phyloP scores from a whole-genome alignment of 2,329 filamentous ascomycete species.

The Achaetomium macrosporum region DNA sequence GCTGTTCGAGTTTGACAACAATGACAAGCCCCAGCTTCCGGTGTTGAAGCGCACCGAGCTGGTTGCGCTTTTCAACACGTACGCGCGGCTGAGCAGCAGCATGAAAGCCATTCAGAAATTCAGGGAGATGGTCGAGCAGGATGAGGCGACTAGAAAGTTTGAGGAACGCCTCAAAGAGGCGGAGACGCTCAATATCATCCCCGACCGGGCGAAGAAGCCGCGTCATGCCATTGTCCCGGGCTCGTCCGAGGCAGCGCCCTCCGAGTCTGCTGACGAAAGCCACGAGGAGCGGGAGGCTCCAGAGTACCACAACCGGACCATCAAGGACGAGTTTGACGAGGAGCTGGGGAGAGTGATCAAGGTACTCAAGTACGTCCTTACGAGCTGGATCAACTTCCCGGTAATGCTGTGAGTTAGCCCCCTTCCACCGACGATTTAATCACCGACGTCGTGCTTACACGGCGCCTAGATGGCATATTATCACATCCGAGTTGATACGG shows the following conservation, averaged over 20 bases:
- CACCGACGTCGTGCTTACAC: slow-evolving; percentile 2
- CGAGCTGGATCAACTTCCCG: slow-evolving; percentile 65
- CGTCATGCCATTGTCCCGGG: slow-evolving; percentile 33
- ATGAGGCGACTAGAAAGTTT: slow-evolving; percentile 26
- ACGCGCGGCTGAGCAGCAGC: slow-evolving; percentile 78
- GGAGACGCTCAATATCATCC: slow-evolving; percentile 25
- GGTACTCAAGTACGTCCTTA: slow-evolving; percentile 60
- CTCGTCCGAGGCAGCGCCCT: slow-evolving; percentile 33
- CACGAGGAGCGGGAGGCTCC: slow-evolving; percentile 29
- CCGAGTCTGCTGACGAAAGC: slow-evolving; percentile 39
- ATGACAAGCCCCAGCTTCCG: slow-evolving; percentile 49
- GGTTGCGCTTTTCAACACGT: slow-evolving; percentile 90
- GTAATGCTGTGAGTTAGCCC: slow-evolving; percentile 56
- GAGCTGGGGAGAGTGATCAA: slow-evolving; percentile 61
- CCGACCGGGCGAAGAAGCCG: slow-evolving; percentile 40
- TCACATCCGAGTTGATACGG: slow-evolving; percentile 40
- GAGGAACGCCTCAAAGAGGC: slow-evolving; percentile 24
- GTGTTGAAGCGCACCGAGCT: slow-evolving; percentile 81
- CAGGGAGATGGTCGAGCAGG: slow-evolving; percentile 45
- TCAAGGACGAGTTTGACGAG: slow-evolving; percentile 53
- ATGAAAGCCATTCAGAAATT: slow-evolving; percentile 72
- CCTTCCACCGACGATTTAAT: too few species aligned
- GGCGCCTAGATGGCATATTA: slow-evolving; percentile 36
- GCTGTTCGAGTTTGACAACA: slow-evolving; percentile 83
- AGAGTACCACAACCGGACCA: slow-evolving; percentile 34